A percentile compares a stretch with the other conserved stretches of the same genome.
Conservation (phyloP, 2,329 filamentous ascomycete species). For the Ascochyta koolunga region DNA sequence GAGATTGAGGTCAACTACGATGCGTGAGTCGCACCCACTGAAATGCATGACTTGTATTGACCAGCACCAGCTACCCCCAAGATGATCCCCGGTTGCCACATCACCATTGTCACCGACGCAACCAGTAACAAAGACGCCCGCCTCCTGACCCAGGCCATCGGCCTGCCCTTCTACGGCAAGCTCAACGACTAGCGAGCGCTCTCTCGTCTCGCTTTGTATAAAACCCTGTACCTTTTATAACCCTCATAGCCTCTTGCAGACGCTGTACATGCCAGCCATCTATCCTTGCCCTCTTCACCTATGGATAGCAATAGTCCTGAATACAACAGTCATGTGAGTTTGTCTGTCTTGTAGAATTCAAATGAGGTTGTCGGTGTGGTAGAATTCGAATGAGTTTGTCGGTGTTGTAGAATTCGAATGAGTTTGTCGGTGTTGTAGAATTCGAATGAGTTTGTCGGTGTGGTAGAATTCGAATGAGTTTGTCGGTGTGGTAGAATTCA, state of each 20-base stretch:
- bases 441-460: no score
- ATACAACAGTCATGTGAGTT: no score
- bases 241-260: no score
- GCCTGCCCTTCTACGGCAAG: slow-evolving; percentile 84
- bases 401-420: no score
- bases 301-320: no score
- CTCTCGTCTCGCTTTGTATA: slow-evolving; percentile 22
- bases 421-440: no score
- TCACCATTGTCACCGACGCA: slow-evolving; percentile 83
- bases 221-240: slow-evolving; percentile 29
- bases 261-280: not conserved
- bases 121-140: slow-evolving; percentile 84
- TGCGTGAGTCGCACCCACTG: slow-evolving; percentile 64
- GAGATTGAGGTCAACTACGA: slow-evolving; percentile 96
- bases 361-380: no score
- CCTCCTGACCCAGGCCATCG: slow-evolving; percentile 73
- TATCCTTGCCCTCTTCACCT: no score
- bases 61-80: slow-evolving; percentile 62
- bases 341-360: no score
- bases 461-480: no score
- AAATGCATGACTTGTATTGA: slow-evolving; percentile 5
- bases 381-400: no score
- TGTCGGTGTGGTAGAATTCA: no score
- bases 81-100: slow-evolving; percentile 85
- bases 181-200: slow-evolving; percentile 54